Evolutionary conservation across 2,329 filamentous ascomycete genomes (phyloP), one percentile per base, ranked within the genome.

Genomic region (Aspergillus latus): DNA sequence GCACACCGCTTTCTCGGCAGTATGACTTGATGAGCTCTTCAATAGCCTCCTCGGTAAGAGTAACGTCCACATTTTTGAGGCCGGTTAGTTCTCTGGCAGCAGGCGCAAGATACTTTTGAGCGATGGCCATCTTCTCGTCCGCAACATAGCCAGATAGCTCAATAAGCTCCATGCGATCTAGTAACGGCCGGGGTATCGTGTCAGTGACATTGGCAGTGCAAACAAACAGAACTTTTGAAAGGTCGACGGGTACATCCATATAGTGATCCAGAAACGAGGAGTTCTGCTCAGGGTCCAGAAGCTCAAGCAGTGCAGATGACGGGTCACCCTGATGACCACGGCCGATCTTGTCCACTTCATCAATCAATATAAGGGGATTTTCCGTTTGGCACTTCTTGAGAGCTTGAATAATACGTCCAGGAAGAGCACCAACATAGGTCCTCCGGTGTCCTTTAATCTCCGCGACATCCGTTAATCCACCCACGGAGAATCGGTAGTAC

Each of bases 131-230:
- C 82, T 99, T 99, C 81, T 99, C 94, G 63, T 99, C 93, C 0
- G 93, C 87, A 49, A 99, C 93, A 69, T 99, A 99, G 9, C 94
- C 94, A 36, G 93, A 97, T 2, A 99, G 82, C 60, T 95, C 87
- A 64, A 99, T 99, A 67, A 97, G 86, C 74, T 99, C 94, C 94
- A 99, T 99, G 65, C 94, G 88, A 71, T 99, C 94, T 13, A 97
- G 82, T 0, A 99, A 82, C 2, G 94, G 95, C 42, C 92, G 85
- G 13, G 94, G 94, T 59, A 99, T 99, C 0, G 94, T 99, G 68
- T 99, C 94, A 0, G 92, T 96, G 88, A 97, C 95, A 74, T 99
- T 99, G 58, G 94, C 94, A 11, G 94, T 99, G 81, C 94, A 99
- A 42, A 99, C 94, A 71, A 99, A 99, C 21, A 99, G 82, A 2